Conservation (phyloP, 2,329 filamentous ascomycete species). For the Aspergillus amoenus region DNA sequence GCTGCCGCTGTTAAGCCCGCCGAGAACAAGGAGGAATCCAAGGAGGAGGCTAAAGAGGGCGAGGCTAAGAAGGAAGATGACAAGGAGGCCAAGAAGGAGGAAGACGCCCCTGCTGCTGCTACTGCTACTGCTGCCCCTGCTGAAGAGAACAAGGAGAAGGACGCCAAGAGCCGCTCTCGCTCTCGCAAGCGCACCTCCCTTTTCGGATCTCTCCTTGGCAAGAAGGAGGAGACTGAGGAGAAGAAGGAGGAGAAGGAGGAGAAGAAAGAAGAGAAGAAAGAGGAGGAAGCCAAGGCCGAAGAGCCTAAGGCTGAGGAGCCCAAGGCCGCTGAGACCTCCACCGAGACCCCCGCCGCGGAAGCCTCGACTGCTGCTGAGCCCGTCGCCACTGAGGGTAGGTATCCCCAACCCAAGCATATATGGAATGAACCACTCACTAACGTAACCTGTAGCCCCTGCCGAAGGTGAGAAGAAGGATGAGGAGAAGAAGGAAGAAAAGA, state of each 20-base stretch:
- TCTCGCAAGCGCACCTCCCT: conserved; percentile 58
- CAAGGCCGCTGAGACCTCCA: conserved; percentile 19
- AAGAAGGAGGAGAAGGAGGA: conserved; percentile 35
- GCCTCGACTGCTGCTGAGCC: conserved; percentile 18
- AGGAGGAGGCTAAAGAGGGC: conserved; percentile 37
- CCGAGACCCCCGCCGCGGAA: conserved; percentile 13
- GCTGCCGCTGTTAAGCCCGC: conserved; percentile 24
- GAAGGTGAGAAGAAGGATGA: conserved; percentile 34
- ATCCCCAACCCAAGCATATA: neutral
- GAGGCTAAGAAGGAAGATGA: conserved; percentile 24
- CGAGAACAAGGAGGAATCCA: conserved; percentile 28
- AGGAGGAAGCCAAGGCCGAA: conserved; percentile 31
- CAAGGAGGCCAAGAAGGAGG: conserved; percentile 32
- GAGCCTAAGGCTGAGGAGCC: conserved; percentile 44
- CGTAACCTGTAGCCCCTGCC: conserved; percentile 42
- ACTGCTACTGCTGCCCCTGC: conserved; percentile 33
- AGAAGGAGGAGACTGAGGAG: conserved; percentile 57
- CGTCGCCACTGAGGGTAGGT: conserved; percentile 21
- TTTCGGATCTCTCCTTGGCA: conserved; percentile 51
- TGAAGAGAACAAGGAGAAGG: conserved; percentile 51
- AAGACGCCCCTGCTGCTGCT: neutral
- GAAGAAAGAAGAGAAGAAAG: conserved; percentile 2
- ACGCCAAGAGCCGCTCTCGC: conserved; percentile 58
- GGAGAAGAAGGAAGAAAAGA: conserved; percentile 23
- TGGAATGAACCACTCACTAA: conserved; percentile 16